Conservation (phyloP, 1,284 basidiomycete species). For the Malassezia sp. region DNA sequence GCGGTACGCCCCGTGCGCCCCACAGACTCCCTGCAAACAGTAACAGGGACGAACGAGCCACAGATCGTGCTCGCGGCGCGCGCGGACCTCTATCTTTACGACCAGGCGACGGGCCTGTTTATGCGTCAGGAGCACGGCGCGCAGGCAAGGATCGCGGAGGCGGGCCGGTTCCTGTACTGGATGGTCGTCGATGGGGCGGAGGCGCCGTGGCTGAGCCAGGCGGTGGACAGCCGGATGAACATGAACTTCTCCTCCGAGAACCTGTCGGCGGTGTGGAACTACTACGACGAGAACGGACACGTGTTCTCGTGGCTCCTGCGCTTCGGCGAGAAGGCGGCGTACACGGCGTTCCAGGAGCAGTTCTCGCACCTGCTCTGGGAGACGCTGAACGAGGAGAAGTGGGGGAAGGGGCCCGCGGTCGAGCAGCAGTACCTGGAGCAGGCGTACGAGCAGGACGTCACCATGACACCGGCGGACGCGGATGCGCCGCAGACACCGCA, state of each 20-base stretch:
- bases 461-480: conserved; percentile 54
- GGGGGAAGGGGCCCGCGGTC: conserved; percentile 58
- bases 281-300: conserved; percentile 52
- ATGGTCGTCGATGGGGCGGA: conserved; percentile 51
- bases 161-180: conserved; percentile 53
- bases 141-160: conserved; percentile 58
- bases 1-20: conserved; percentile 9
- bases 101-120: conserved; percentile 60
- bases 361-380: conserved; percentile 74
- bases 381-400: conserved; percentile 61
- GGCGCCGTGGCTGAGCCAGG: conserved; percentile 57
- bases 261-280: conserved; percentile 72
- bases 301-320: conserved; percentile 74
- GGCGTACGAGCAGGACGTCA: conserved; percentile 60
- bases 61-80: conserved; percentile 22
- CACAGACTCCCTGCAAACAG: conserved; percentile 12
- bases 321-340: conserved; percentile 57
- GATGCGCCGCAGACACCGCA: conserved; percentile 15
- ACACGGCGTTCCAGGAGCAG: conserved; percentile 56
- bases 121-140: conserved; percentile 60
- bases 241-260: conserved; percentile 38
- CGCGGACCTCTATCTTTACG: conserved; percentile 60
- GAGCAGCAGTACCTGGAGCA: conserved; percentile 57
- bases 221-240: conserved; percentile 53
- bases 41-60: conserved; percentile 16